Percentiles rank a stretch among this genome's conserved stretches.
phyloP scores from a whole-genome alignment of 176 grass and related monocot genomes.

The Oryza longistaminata region DNA sequence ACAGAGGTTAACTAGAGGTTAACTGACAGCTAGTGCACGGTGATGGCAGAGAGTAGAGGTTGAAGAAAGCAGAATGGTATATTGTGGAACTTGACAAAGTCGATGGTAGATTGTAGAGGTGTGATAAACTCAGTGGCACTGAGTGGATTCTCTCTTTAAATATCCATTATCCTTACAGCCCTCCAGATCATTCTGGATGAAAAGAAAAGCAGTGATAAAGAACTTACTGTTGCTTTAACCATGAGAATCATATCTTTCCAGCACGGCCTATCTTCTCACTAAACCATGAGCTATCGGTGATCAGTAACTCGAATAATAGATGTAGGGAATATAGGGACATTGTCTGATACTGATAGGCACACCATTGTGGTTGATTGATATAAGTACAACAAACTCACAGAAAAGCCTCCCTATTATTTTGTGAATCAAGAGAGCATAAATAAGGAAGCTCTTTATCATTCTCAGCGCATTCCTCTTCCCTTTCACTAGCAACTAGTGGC shows the following conservation, averaged over 20 bases:
- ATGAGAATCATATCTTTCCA: neutral
- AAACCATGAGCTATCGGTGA: constrained; percentile 1
- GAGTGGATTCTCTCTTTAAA: too few relatives aligned
- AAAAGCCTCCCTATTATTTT: neutral
- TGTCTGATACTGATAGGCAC: neutral
- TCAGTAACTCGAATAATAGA: neutral
- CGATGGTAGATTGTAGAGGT: too few relatives aligned
- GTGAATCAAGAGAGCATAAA: constrained; percentile 3
- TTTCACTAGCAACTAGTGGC: neutral
- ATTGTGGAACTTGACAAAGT: too few relatives aligned
- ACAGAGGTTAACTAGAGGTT: too few relatives aligned
- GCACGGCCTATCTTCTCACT: neutral
- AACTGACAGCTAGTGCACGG: too few relatives aligned
- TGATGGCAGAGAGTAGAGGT: too few relatives aligned
- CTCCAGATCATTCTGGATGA: neutral
- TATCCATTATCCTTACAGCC: neutral
- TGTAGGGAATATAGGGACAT: neutral
- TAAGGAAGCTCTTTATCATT: neutral
- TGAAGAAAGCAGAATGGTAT: too few relatives aligned
- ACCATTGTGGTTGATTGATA: neutral
- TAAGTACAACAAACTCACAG: neutral
- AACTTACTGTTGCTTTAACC: neutral
- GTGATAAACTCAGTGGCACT: too few relatives aligned
- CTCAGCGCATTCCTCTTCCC: neutral
- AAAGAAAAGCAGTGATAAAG: neutral